phyloP scores from a whole-genome alignment of 2,329 filamentous ascomycete species.

The Ilyonectria mors-panacis region DNA sequence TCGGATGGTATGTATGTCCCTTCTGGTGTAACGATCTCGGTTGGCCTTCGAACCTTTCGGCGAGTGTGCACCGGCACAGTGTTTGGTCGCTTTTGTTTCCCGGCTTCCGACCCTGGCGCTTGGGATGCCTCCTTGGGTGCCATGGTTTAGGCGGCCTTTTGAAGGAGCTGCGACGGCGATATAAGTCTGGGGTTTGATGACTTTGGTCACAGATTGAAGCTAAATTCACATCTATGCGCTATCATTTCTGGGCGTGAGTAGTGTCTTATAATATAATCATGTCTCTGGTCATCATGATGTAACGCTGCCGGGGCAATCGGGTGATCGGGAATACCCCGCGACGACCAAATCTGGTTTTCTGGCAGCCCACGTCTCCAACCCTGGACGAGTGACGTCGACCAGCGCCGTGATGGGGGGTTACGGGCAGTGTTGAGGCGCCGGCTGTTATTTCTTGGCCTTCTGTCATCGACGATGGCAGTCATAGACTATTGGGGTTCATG shows the following conservation, averaged over 20 bases:
- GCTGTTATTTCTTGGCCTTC: neutral
- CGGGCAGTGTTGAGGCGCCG: neutral
- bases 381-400: slow-evolving; percentile 46
- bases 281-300: slow-evolving; percentile 44
- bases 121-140: slow-evolving; percentile 1
- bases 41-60: slow-evolving; percentile 20
- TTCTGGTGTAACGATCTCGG: slow-evolving; percentile 25
- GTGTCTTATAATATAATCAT: slow-evolving; percentile 21
- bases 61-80: neutral
- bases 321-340: slow-evolving; percentile 38
- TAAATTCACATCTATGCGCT: neutral
- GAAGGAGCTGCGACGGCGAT: neutral
- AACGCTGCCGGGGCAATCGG: slow-evolving; percentile 41
- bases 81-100: neutral
- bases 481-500: neutral
- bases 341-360: slow-evolving; percentile 44
- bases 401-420: slow-evolving; percentile 16
- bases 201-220: neutral
- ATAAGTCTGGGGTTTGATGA: slow-evolving; percentile 10
- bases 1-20: slow-evolving; percentile 23
- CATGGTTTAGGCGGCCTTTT: neutral
- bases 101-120: neutral
- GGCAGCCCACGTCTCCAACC: slow-evolving; percentile 27
- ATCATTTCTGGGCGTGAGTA: slow-evolving; percentile 3
- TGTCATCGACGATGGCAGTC: neutral